Percentiles rank a stretch among this genome's conserved stretches.
Evolutionary conservation across 495 filamentous ascomycete species (phyloP).

Genomic region (Lasiosphaeriaceae sp.): DNA sequence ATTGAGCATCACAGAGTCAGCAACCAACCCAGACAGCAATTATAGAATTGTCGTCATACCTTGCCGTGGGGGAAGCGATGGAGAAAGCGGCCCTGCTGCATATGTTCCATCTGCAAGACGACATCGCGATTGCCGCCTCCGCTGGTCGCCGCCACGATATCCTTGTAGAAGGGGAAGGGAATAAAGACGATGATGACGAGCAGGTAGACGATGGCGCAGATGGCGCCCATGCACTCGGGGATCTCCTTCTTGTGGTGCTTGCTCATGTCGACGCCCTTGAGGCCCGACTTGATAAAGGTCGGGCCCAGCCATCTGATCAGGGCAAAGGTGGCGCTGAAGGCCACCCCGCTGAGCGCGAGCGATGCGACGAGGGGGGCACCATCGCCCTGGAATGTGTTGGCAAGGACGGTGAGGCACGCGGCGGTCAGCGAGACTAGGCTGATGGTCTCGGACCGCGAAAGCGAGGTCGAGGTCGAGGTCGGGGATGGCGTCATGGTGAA

Average conservation of each 20-base stretch:
- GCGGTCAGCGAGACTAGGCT: slow-evolving; percentile 65
- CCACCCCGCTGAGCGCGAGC: slow-evolving; percentile 78
- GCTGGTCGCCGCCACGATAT: slow-evolving; percentile 93
- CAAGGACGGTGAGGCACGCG: slow-evolving; percentile 68
- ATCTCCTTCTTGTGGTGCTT: slow-evolving; percentile 69
- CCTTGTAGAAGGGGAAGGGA: slow-evolving; percentile 95
- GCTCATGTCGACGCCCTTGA: slow-evolving; percentile 88
- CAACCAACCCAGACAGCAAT: not conserved
- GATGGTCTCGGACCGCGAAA: slow-evolving; percentile 66
- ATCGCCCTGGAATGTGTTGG: slow-evolving; percentile 74
- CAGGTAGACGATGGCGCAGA: slow-evolving; percentile 90
- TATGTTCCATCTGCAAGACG: slow-evolving; percentile 59
- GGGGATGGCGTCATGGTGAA: slow-evolving; percentile 9
- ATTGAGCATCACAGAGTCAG: not conserved
- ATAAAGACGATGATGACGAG: slow-evolving; percentile 85
- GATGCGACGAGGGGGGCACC: slow-evolving; percentile 88
- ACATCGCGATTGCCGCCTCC: slow-evolving; percentile 90
- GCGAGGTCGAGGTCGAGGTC: slow-evolving; percentile 30
- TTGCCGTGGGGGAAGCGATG: slow-evolving; percentile 94
- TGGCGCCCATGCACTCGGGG: slow-evolving; percentile 95
- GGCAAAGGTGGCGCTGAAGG: slow-evolving; percentile 73
- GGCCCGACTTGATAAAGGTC: slow-evolving; percentile 79
- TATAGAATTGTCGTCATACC: slow-evolving; percentile 32
- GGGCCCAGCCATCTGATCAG: slow-evolving; percentile 94
- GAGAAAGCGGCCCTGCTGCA: slow-evolving; percentile 73